These are phyloP conservation scores for Asterophora lycoperdoides DNA, from an alignment of 768 basidiomycete genomes.

Conservation along the genomic window DNA sequence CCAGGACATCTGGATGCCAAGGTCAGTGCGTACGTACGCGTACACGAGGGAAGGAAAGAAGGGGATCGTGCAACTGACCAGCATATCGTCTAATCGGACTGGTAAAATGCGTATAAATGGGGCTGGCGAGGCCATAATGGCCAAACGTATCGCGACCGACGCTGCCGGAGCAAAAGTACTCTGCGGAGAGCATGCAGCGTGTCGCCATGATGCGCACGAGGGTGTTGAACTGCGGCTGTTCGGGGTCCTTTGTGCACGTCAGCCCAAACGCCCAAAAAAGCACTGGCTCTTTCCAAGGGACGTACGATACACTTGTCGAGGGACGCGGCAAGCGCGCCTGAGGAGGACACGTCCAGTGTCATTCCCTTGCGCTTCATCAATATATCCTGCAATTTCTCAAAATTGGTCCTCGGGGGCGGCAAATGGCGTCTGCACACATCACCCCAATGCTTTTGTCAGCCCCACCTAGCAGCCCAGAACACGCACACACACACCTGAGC, in stretches of 20 bases:
- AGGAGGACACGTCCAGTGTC: slow-evolving; percentile 84
- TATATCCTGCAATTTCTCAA: slow-evolving; percentile 93
- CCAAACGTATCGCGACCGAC: slow-evolving; percentile 90
- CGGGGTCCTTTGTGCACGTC: slow-evolving; percentile 71
- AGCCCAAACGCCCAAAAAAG: no score
- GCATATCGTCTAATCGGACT: slow-evolving; percentile 97
- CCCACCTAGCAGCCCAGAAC: no score
- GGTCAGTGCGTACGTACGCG: no score
- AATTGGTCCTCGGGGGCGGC: slow-evolving; percentile 89
- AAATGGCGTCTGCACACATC: slow-evolving; percentile 88
- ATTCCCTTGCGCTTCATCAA: slow-evolving; percentile 81
- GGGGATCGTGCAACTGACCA: no score
- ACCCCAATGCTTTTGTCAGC: no score
- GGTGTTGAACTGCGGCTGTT: slow-evolving; percentile 90
- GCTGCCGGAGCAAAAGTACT: slow-evolving; percentile 96
- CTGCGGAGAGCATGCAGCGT: slow-evolving; percentile 95
- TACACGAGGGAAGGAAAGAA: no score
- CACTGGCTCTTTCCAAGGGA: no score
- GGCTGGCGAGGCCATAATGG: slow-evolving; percentile 95
- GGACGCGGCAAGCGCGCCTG: slow-evolving; percentile 83
- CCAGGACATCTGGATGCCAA: slow-evolving; percentile 71
- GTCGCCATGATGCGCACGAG: slow-evolving; percentile 99
- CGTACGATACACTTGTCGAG: slow-evolving; percentile 80
- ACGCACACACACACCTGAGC: slow-evolving; percentile 67
- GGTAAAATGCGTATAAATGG: slow-evolving; percentile 98